phyloP scores from a whole-genome alignment of 2,329 filamentous ascomycete genomes.

The Ascochyta rabiei region DNA sequence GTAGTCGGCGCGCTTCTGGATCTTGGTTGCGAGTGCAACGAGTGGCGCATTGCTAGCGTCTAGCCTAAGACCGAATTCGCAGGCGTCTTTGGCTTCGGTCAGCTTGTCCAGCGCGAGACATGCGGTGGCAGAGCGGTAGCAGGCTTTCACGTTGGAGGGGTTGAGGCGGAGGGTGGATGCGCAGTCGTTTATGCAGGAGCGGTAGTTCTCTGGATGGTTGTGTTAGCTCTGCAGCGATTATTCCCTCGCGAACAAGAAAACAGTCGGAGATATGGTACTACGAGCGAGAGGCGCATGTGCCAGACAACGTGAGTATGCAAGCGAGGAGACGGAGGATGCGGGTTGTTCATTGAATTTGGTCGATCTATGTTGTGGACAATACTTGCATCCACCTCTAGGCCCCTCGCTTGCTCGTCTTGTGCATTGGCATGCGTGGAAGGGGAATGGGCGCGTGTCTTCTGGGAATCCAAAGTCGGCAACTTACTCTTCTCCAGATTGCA shows the following conservation, averaged over 20 bases:
- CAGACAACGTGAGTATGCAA: background rate
- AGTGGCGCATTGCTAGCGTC: slow-evolving; percentile 74
- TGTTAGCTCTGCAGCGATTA: background rate
- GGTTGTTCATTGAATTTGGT: slow-evolving; percentile 9
- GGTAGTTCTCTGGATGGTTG: slow-evolving; percentile 73
- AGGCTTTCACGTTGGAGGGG: slow-evolving; percentile 82
- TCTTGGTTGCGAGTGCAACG: slow-evolving; percentile 65
- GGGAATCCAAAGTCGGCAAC: slow-evolving; percentile 24
- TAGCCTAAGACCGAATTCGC: slow-evolving; percentile 72
- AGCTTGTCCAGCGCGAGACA: slow-evolving; percentile 80
- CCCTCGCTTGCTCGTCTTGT: slow-evolving; percentile 3
- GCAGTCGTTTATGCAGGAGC: slow-evolving; percentile 84
- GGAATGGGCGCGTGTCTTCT: background rate
- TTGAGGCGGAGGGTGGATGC: slow-evolving; percentile 80
- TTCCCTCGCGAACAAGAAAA: background rate
- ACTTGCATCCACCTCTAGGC: slow-evolving; percentile 2
- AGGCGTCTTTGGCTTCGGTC: slow-evolving; percentile 80
- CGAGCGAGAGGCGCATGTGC: too few relatives aligned
- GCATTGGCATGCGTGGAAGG: background rate
- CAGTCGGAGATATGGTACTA: background rate
- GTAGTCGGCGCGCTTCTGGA: slow-evolving; percentile 63
- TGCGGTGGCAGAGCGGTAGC: slow-evolving; percentile 82
- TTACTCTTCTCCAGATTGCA: slow-evolving; percentile 83
- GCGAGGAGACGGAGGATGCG: slow-evolving; percentile 5
- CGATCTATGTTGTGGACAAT: slow-evolving; percentile 4